Evolutionary conservation across 2,329 filamentous ascomycete species (phyloP).

Genomic region (Colletotrichum lini): DNA sequence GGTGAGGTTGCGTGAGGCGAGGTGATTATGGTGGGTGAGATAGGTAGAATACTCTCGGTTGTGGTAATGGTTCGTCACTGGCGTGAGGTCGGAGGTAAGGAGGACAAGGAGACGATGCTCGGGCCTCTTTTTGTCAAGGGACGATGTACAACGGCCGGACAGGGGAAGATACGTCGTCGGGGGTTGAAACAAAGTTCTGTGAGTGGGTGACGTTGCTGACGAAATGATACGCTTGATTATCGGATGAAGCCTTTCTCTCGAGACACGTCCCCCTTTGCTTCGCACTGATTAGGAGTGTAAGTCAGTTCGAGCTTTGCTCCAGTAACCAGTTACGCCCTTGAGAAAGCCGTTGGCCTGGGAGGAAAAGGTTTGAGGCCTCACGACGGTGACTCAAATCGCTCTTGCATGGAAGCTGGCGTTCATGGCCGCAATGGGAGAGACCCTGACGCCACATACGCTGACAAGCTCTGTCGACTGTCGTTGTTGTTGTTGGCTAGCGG

Average conservation of each 20-base stretch:
- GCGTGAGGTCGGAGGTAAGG: slow-evolving; percentile 23
- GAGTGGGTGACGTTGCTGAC: slow-evolving; percentile 39
- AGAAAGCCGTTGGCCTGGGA: slow-evolving; percentile 7
- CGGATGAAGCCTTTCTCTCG: slow-evolving; percentile 34
- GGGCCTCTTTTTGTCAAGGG: slow-evolving; percentile 32
- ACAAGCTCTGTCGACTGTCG: slow-evolving; percentile 8
- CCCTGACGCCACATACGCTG: slow-evolving; percentile 27
- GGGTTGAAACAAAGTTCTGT: slow-evolving; percentile 40
- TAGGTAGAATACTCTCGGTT: slow-evolving; percentile 2
- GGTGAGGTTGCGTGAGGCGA: slow-evolving; percentile 10
- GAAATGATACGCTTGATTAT: slow-evolving; percentile 32
- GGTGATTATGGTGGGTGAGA: neutral
- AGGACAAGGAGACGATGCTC: slow-evolving; percentile 20
- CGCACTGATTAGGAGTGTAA: slow-evolving; percentile 16
- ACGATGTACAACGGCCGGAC: slow-evolving; percentile 41
- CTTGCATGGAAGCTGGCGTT: slow-evolving; percentile 13
- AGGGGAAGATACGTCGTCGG: slow-evolving; percentile 28
- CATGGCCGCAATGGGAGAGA: slow-evolving; percentile 27
- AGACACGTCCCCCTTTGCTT: slow-evolving; percentile 23
- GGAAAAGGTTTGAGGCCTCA: neutral
- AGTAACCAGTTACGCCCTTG: neutral
- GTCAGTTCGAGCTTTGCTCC: slow-evolving; percentile 5
- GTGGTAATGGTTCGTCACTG: slow-evolving; percentile 9
- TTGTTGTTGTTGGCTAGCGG: neutral
- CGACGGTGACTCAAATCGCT: neutral